A percentile compares a stretch with the other conserved stretches of the same genome.
phyloP scores from a whole-genome alignment of 257 asterid genomes.

The Solanum ossicruentum region DNA sequence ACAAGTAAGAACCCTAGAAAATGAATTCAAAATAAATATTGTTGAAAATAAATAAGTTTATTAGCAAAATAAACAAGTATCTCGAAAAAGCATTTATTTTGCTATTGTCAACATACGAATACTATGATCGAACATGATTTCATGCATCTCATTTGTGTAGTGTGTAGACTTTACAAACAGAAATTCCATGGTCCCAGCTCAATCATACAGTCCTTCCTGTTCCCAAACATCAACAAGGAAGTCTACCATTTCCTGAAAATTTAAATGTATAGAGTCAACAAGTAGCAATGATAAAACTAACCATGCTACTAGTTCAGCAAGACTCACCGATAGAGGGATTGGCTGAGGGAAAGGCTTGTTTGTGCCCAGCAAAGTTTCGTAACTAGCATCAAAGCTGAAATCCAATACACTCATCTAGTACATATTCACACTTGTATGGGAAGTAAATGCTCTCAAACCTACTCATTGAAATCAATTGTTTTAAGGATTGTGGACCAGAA shows the following conservation, averaged over 20 bases:
- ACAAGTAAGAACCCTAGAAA: too few species aligned
- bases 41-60: background rate
- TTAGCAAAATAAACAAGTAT: background rate
- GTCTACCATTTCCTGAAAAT: slow-evolving; percentile 32
- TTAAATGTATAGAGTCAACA: background rate
- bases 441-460: background rate
- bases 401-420: background rate
- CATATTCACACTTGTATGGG: background rate
- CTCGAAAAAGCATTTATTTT: background rate
- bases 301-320: background rate
- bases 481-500: background rate
- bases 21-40: too few species aligned
- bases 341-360: slow-evolving; percentile 77
- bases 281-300: background rate
- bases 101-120: background rate
- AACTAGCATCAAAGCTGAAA: slow-evolving; percentile 68
- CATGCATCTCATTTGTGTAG: background rate
- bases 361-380: slow-evolving; percentile 72
- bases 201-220: slow-evolving; percentile 34
- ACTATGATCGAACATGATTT: background rate
- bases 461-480: background rate
- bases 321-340: slow-evolving; percentile 74
- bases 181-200: slow-evolving; percentile 1
- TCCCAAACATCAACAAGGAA: slow-evolving; percentile 40
- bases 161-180: background rate